Conservation (phyloP, 2,329 filamentous ascomycete species). For the Aspergillus caelatus region DNA sequence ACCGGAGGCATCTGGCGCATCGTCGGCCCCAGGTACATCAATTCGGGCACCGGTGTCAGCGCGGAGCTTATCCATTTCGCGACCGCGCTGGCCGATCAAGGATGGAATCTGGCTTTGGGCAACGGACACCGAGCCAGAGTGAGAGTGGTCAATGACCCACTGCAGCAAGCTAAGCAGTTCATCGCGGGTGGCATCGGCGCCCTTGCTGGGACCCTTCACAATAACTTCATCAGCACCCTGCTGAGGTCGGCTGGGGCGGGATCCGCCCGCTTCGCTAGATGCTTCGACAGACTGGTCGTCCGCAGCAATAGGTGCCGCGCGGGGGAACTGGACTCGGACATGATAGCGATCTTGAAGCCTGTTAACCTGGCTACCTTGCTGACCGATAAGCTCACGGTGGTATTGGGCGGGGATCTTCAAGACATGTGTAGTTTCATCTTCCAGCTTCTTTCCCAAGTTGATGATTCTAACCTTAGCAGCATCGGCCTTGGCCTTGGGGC, state of each 20-base stretch:
- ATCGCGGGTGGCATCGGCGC: constrained; percentile 86
- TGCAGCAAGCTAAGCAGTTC: constrained; percentile 88
- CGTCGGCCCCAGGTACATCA: constrained; percentile 81
- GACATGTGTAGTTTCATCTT: constrained; percentile 84
- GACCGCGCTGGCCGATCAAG: constrained; percentile 86
- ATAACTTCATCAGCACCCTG: constrained; percentile 88
- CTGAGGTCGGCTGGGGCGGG: constrained; percentile 64
- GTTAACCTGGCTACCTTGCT: constrained; percentile 85
- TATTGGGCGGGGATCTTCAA: constrained; percentile 93
- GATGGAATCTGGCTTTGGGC: constrained; percentile 92
- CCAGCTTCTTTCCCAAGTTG: constrained; percentile 76
- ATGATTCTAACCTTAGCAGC: constrained; percentile 81
- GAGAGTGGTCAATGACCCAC: constrained; percentile 86
- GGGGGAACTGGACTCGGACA: constrained; percentile 95
- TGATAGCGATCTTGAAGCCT: constrained; percentile 89
- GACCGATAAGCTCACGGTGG: constrained; percentile 90
- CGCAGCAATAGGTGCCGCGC: constrained; percentile 50
- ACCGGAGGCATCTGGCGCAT: constrained; percentile 65
- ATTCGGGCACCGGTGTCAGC: constrained; percentile 84
- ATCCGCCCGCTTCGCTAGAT: constrained; percentile 65
- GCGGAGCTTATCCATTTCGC: constrained; percentile 87
- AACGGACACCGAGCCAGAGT: constrained; percentile 77
- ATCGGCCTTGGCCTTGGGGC: constrained; percentile 92
- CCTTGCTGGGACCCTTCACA: constrained; percentile 87
- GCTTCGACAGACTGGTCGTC: constrained; percentile 73